These are phyloP conservation scores for Platanthera guangdongensis DNA, from an alignment of 106 monocot species.

Conservation along the genomic window DNA sequence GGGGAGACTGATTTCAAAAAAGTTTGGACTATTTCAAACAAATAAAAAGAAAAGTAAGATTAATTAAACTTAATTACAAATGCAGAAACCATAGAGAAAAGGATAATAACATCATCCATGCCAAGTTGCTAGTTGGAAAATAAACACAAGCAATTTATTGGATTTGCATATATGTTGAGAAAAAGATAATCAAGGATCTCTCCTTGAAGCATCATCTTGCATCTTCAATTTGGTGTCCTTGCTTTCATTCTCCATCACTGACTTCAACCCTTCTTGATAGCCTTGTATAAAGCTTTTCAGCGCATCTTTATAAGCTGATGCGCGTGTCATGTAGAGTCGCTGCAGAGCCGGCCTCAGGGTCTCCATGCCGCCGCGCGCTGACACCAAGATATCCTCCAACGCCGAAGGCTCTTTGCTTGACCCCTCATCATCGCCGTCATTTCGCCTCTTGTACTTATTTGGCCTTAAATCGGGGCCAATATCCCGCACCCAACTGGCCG, in stretches of 20 bases:
- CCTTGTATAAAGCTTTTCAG: constrained; percentile 26
- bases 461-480: constrained; percentile 45
- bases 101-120: too few relatives aligned
- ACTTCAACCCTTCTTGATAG: constrained; percentile 34
- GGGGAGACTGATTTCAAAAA: too few relatives aligned
- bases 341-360: constrained; percentile 37
- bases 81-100: too few relatives aligned
- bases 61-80: too few relatives aligned
- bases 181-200: background rate
- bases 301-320: constrained; percentile 34
- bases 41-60: too few relatives aligned
- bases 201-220: background rate
- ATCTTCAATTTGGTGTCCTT: constrained; percentile 1
- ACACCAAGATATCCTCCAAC: constrained; percentile 37
- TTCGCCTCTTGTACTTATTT: constrained; percentile 13
- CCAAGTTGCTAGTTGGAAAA: too few relatives aligned
- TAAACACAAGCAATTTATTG: background rate
- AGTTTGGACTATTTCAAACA: too few relatives aligned
- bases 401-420: constrained; percentile 16
- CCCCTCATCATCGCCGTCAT: constrained; percentile 1
- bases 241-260: constrained; percentile 16
- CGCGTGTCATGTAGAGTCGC: constrained; percentile 31
- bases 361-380: constrained; percentile 44
- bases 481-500: constrained; percentile 70
- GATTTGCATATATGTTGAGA: background rate